phyloP scores from a whole-genome alignment of 768 basidiomycete genomes.

The Calocybe gangraenosa region DNA sequence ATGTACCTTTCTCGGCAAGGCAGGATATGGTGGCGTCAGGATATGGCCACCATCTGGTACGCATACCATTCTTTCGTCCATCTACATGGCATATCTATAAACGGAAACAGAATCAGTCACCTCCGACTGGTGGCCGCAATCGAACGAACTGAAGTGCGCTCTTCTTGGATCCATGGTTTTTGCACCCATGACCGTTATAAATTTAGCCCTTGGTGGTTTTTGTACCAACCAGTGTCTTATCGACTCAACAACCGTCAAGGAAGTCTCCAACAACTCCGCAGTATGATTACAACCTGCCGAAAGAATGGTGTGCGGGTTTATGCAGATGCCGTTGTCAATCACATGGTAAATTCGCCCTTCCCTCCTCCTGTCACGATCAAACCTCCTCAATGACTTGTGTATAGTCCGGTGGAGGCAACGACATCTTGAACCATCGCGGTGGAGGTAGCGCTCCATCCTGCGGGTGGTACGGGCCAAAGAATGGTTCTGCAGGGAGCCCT shows the following conservation, averaged over 20 bases:
- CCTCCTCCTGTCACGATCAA: not conserved
- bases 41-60: conserved; percentile 6
- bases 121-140: conserved; percentile 7
- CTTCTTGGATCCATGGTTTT: not conserved
- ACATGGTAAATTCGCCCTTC: not conserved
- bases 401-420: conserved; percentile 6
- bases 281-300: conserved; percentile 6
- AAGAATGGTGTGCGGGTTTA: conserved; percentile 3
- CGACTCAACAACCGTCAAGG: conserved; percentile 1
- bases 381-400: not conserved
- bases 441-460: conserved; percentile 1
- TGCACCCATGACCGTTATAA: not conserved
- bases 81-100: not conserved
- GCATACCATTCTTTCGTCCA: not conserved
- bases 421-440: conserved; percentile 5
- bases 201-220: conserved; percentile 6
- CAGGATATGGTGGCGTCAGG: conserved; percentile 6
- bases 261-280: conserved; percentile 2
- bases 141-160: conserved; percentile 7
- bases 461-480: conserved; percentile 8
- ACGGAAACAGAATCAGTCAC: conserved; percentile 2
- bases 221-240: conserved; percentile 4
- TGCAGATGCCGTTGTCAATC: conserved; percentile 8
- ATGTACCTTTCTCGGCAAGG: conserved; percentile 4
- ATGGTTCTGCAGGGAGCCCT: conserved; percentile 5